phyloP scores from a whole-genome alignment of 345 rosid genomes.

The Citrus sinensis region DNA sequence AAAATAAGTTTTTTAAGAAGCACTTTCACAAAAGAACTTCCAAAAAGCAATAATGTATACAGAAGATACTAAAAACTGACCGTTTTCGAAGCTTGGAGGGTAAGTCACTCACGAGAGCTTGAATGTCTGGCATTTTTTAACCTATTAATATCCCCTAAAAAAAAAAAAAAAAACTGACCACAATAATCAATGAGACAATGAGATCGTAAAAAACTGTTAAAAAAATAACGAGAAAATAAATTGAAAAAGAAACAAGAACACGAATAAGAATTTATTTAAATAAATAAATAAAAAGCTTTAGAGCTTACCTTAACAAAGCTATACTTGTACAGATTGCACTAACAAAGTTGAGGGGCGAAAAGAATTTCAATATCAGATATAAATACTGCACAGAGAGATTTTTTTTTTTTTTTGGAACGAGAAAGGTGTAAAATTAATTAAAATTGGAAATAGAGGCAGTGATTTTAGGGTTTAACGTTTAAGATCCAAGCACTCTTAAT shows the following conservation, averaged over 20 bases:
- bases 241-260: too few species aligned
- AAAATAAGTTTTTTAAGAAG: not conserved
- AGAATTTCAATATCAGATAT: too few species aligned
- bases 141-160: not conserved
- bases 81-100: not conserved
- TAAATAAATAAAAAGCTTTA: too few species aligned
- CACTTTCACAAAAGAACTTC: not conserved
- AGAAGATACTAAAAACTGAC: not conserved
- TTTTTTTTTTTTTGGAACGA: not conserved
- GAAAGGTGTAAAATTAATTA: not conserved
- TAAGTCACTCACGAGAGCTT: not conserved
- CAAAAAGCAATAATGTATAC: not conserved
- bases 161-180: not conserved
- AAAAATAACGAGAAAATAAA: not conserved
- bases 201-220: not conserved
- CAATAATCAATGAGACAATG: not conserved
- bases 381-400: not conserved
- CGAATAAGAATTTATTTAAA: not conserved
- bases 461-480: not conserved
- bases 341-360: not conserved
- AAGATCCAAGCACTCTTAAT: too few species aligned
- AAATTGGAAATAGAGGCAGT: not conserved
- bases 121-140: not conserved
- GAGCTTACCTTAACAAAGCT: not conserved
- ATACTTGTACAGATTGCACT: not conserved